Evolutionary conservation across 2,329 filamentous ascomycete species (phyloP).

Genomic region (Fusarium oligoseptatum): DNA sequence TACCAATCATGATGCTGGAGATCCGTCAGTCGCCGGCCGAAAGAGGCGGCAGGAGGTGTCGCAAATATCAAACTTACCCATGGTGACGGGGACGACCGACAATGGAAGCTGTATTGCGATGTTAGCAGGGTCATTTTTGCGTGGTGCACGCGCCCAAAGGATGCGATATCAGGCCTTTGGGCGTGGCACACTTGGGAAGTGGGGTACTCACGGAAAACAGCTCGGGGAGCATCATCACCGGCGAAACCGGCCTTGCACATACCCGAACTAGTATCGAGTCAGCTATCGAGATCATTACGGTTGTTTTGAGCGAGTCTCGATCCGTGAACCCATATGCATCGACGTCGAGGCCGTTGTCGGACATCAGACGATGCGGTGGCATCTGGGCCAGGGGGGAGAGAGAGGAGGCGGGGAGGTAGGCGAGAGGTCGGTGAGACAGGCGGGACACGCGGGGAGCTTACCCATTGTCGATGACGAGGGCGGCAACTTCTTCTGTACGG

Average conservation of each 20-base stretch:
- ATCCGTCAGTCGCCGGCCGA: conserved; percentile 28
- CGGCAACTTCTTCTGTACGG: conserved; percentile 96
- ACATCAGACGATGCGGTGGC: conserved; percentile 43
- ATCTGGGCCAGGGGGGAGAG: conserved; percentile 34
- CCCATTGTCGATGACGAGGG: conserved; percentile 99
- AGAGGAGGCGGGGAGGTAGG: conserved; percentile 39
- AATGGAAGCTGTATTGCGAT: conserved; percentile 82
- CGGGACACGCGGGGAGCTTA: conserved; percentile 71
- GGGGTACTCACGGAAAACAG: conserved; percentile 96
- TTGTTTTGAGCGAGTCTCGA: conserved; percentile 9
- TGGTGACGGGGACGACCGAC: conserved; percentile 99
- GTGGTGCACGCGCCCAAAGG: conserved; percentile 21
- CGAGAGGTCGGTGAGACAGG: conserved; percentile 54
- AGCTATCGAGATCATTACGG: conserved; percentile 46
- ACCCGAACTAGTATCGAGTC: conserved; percentile 82
- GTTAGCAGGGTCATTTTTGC: conserved; percentile 52
- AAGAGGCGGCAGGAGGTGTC: conserved; percentile 25
- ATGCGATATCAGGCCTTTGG: conserved; percentile 36
- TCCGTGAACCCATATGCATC: conserved; percentile 21
- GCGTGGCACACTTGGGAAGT: conserved; percentile 43
- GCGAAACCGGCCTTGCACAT: conserved; percentile 99
- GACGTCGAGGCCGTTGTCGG: conserved; percentile 30
- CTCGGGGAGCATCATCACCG: conserved; percentile 99
- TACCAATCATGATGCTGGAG: conserved; percentile 99
- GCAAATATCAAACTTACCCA: conserved; percentile 78